Evolutionary conservation across 1,139 yeast genomes (phyloP).

Genomic region (Lodderomyces margitis): DNA sequence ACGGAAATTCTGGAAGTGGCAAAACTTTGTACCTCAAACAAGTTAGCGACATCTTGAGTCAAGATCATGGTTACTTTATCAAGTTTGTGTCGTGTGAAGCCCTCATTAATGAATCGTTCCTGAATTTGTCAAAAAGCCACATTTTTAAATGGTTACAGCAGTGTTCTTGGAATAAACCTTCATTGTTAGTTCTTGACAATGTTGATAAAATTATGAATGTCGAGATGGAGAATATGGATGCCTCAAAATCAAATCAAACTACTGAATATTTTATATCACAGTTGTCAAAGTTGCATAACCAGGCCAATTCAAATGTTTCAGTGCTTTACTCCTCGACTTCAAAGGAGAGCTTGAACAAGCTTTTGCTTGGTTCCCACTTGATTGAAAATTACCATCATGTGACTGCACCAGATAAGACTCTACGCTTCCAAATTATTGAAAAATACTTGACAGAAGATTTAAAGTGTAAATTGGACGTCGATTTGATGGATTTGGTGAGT

Average conservation of each 20-base stretch:
- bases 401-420: slow-evolving; percentile 67
- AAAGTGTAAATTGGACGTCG: slow-evolving; percentile 38
- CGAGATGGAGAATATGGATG: slow-evolving; percentile 68
- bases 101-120: slow-evolving; percentile 49
- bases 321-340: slow-evolving; percentile 59
- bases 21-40: slow-evolving; percentile 57
- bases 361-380: slow-evolving; percentile 65
- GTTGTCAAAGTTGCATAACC: slow-evolving; percentile 39
- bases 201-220: slow-evolving; percentile 74
- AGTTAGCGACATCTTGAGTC: slow-evolving; percentile 35
- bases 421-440: slow-evolving; percentile 52
- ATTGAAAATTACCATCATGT: slow-evolving; percentile 63
- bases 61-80: slow-evolving; percentile 39
- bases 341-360: slow-evolving; percentile 62
- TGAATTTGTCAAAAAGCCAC: slow-evolving; percentile 39
- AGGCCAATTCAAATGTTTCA: slow-evolving; percentile 46
- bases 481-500: slow-evolving; percentile 66
- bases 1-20: slow-evolving; percentile 83
- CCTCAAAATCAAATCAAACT: slow-evolving; percentile 56
- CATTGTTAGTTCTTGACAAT: slow-evolving; percentile 74
- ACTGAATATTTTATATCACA: slow-evolving; percentile 46
- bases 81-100: slow-evolving; percentile 53
- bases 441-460: slow-evolving; percentile 40
- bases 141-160: slow-evolving; percentile 54
- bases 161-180: slow-evolving; percentile 79